Percentiles rank a stretch among this genome's conserved stretches.
phyloP scores from a whole-genome alignment of 2,329 filamentous ascomycete genomes.

The Apiospora sp. region DNA sequence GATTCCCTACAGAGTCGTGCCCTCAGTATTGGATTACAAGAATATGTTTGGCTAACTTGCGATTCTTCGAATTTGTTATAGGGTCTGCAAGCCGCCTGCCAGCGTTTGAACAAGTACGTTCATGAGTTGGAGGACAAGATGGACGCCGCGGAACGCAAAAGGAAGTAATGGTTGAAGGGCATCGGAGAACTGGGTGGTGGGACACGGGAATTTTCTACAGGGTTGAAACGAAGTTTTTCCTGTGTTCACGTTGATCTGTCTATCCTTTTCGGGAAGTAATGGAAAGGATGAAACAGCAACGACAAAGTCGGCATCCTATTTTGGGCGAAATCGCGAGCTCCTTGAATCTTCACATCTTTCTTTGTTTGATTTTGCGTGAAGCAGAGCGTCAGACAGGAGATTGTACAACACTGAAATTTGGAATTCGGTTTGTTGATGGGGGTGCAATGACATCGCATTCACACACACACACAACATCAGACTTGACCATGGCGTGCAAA shows the following conservation, averaged over 20 bases:
- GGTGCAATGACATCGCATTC: constrained; percentile 24
- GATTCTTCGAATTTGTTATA: constrained; percentile 44
- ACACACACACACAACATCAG: neutral
- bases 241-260: neutral
- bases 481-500: neutral
- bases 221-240: neutral
- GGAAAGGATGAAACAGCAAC: neutral
- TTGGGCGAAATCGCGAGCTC: neutral
- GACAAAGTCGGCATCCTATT: neutral
- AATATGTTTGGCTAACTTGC: constrained; percentile 11
- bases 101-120: constrained; percentile 85
- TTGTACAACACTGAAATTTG: constrained; percentile 25
- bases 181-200: neutral
- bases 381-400: neutral
- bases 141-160: constrained; percentile 69
- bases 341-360: neutral
- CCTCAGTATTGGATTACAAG: neutral
- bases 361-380: constrained; percentile 7
- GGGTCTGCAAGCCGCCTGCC: constrained; percentile 88
- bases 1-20: neutral
- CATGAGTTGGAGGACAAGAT: constrained; percentile 83
- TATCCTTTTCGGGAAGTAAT: neutral
- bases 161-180: constrained; percentile 58
- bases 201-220: neutral
- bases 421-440: constrained; percentile 7